Evolutionary conservation across 2,329 filamentous ascomycete species (phyloP), one percentile per base, ranked within the genome.

Genomic region (Diplocarpon mali): DNA sequence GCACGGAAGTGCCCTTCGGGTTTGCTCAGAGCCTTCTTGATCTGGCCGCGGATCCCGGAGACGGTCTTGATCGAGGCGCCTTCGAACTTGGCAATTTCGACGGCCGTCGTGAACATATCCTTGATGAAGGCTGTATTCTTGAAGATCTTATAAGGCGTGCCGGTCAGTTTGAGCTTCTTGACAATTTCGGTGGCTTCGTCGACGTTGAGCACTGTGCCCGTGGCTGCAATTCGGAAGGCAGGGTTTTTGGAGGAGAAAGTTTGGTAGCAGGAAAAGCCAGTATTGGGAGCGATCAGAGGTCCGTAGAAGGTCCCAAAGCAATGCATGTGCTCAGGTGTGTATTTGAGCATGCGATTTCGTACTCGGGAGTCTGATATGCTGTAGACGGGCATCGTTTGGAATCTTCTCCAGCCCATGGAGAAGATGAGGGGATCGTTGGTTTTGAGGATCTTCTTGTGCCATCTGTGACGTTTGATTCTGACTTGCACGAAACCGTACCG

Each of bases 381-480:
- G 75, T 95, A 98, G 48, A 95, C 80, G 14, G 90, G 90, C 55
- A 92, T 71, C 5, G 84, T 82, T 66, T 96, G 92, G 71, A 98
- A 98, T 49, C 92, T 77, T 40, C 92, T 76, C 92, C 92, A 98
- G 35, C 92, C 92, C 35, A 98, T 73, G 2, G 89, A 95, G 70
- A 98, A 92, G 62, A 98, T 95, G 41, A 98, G 74, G 13, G 92
- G 93, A 60, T 98, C 92, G 62, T 94, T 95, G 29, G 88, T 96
- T 71, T 98, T 98, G 54, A 98, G 73, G 56, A 96, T 96, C 71
- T 92, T 94, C 76, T 95, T 95, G 69, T 98, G 92, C 93, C 93
- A 98, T 54, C 92, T 76, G 64, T 98, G 92, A 43, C 88, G 78
- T 75, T 98, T 98, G 70, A 98, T 94, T 40, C 93, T 80, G 46